These are phyloP conservation scores for Tetrahymena thermophila DNA, from an alignment of 73 alveolate species.

Conservation along the genomic window DNA sequence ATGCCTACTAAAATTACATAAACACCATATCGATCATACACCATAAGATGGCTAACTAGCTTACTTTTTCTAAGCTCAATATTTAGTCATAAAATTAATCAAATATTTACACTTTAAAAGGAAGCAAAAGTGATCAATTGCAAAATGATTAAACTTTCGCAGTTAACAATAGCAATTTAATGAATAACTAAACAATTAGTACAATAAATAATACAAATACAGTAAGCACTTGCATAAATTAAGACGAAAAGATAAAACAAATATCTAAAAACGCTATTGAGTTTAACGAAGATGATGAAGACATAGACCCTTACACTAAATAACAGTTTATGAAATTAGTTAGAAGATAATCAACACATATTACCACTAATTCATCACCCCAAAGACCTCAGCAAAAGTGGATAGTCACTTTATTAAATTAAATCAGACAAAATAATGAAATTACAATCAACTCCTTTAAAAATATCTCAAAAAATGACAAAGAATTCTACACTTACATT, in stretches of 20 bases:
- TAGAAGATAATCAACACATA: background rate
- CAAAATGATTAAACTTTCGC: background rate
- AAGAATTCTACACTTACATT: background rate
- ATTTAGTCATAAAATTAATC: background rate
- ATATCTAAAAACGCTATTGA: background rate
- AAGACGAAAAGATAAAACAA: background rate
- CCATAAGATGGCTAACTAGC: background rate
- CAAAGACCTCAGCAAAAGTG: background rate
- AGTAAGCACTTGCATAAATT: background rate
- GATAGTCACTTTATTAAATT: background rate
- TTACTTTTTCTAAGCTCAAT: background rate
- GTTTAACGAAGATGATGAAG: background rate
- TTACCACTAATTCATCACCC: background rate
- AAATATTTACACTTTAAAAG: background rate
- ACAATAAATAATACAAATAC: background rate
- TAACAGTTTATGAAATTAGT: background rate
- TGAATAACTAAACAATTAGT: background rate
- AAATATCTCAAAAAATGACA: background rate
- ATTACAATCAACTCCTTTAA: background rate
- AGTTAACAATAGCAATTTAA: background rate
- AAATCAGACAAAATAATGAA: background rate
- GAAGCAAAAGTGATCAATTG: background rate
- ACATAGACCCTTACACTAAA: background rate
- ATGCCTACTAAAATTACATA: background rate
- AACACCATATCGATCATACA: background rate